Percentiles rank a stretch among this genome's conserved stretches.
Evolutionary conservation across 176 grass and related monocot species (phyloP).

Genomic region (Eragrostis curvula): DNA sequence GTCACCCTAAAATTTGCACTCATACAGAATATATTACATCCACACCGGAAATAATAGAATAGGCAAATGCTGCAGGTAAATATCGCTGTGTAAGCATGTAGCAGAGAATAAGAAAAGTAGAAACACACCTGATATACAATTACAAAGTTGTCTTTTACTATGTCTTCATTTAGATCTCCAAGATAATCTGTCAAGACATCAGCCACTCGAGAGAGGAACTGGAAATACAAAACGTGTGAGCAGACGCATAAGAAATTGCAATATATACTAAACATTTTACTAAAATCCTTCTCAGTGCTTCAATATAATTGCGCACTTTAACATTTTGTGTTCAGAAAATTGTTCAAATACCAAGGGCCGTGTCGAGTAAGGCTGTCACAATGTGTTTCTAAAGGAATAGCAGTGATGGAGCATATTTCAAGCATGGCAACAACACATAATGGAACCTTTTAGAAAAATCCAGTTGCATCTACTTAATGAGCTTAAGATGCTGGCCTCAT

Average conservation of each 20-base stretch:
- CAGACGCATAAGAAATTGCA: not conserved
- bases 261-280: not conserved
- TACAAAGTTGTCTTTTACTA: slow-evolving; percentile 95
- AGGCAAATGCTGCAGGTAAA: not conserved
- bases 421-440: not conserved
- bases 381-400: not conserved
- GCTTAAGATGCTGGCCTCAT: not conserved
- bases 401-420: not conserved
- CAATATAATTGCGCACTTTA: not conserved
- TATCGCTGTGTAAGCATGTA: not conserved
- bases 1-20: not conserved
- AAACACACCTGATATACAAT: slow-evolving; percentile 86
- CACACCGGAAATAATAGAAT: not conserved
- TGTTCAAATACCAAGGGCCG: not conserved
- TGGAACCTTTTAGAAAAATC: not conserved
- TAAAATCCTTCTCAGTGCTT: not conserved
- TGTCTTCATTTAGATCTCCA: slow-evolving; percentile 84
- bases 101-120: slow-evolving; percentile 6
- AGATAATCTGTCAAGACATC: slow-evolving; percentile 90
- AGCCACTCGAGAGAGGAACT: slow-evolving; percentile 85
- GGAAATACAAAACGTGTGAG: slow-evolving; percentile 34
- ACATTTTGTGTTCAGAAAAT: not conserved
- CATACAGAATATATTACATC: not conserved
- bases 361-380: not conserved
- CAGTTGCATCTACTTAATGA: not conserved